These are phyloP conservation scores for Kodamaea fungicola DNA, from an alignment of 1,139 yeast species.

Conservation along the genomic window DNA sequence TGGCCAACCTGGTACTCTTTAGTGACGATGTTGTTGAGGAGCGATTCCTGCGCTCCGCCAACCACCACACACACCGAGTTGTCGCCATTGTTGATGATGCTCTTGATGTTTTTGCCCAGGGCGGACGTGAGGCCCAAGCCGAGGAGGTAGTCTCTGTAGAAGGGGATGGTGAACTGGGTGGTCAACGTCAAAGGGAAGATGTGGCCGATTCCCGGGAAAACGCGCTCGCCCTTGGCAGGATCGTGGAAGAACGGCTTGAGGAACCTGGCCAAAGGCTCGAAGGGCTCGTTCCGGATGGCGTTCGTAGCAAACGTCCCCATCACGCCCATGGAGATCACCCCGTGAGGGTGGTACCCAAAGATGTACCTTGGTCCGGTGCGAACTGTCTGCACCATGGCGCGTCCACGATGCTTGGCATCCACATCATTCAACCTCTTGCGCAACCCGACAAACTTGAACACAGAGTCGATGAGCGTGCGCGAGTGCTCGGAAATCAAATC, in stretches of 20 bases:
- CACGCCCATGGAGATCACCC: conserved; percentile 90
- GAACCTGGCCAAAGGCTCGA: conserved; percentile 52
- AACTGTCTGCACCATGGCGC: conserved; percentile 19
- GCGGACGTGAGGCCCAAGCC: conserved; percentile 86
- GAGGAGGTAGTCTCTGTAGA: conserved; percentile 81
- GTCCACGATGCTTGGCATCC: conserved; percentile 14
- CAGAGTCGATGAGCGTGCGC: conserved; percentile 33
- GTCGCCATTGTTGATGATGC: conserved; percentile 60
- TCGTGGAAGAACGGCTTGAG: conserved; percentile 42
- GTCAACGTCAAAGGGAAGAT: conserved; percentile 76
- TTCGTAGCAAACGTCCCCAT: conserved; percentile 85
- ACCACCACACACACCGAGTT: conserved; percentile 83
- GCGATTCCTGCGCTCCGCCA: conserved; percentile 93
- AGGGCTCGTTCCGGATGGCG: conserved; percentile 52
- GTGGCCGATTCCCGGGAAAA: conserved; percentile 79
- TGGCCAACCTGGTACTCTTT: conserved; percentile 33
- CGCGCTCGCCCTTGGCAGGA: conserved; percentile 37
- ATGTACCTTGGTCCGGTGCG: conserved; percentile 76
- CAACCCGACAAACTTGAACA: conserved; percentile 38
- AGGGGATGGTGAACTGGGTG: conserved; percentile 83
- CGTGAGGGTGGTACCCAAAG: conserved; percentile 96
- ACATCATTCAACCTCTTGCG: conserved; percentile 36
- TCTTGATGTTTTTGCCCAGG: conserved; percentile 66
- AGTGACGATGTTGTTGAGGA: conserved; percentile 48
- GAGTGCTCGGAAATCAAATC: conserved; percentile 41